These are phyloP conservation scores for Peribolospora baueri DNA, from an alignment of 768 basidiomycete species.

Conservation along the genomic window DNA sequence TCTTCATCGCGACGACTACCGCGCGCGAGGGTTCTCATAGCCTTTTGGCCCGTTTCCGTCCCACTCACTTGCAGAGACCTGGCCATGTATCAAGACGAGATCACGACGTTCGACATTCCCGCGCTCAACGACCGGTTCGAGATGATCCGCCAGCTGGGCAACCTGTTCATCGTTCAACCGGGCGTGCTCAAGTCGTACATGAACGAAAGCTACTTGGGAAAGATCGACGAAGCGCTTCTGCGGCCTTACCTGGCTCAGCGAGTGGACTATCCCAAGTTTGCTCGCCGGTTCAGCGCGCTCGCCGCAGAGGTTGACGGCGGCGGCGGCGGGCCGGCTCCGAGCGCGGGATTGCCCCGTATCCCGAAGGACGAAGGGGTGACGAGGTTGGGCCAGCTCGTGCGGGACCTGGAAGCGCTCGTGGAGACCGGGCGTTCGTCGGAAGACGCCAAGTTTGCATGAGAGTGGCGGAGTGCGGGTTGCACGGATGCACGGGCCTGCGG, in stretches of 20 bases:
- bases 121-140: conserved; percentile 84
- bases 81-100: conserved; percentile 80
- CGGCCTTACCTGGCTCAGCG: conserved; percentile 76
- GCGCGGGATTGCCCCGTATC: background rate
- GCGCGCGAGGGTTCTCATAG: background rate
- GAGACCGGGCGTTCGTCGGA: too few species aligned
- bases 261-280: conserved; percentile 66
- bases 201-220: conserved; percentile 62
- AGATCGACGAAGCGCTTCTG: conserved; percentile 63
- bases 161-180: conserved; percentile 85
- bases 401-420: background rate
- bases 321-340: background rate
- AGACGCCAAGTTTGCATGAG: too few species aligned
- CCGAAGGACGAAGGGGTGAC: background rate
- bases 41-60: background rate
- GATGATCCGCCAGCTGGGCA: conserved; percentile 88
- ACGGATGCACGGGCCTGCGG: too few species aligned
- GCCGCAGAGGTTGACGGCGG: conserved; percentile 12
- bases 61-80: conserved; percentile 40
- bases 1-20: too few species aligned
- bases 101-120: conserved; percentile 57
- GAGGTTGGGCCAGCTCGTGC: background rate
- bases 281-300: conserved; percentile 10
- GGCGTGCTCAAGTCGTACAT: conserved; percentile 90
- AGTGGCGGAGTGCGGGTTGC: too few species aligned